phyloP scores from a whole-genome alignment of 1,284 basidiomycete genomes.

The Cryptococcus sp. region DNA sequence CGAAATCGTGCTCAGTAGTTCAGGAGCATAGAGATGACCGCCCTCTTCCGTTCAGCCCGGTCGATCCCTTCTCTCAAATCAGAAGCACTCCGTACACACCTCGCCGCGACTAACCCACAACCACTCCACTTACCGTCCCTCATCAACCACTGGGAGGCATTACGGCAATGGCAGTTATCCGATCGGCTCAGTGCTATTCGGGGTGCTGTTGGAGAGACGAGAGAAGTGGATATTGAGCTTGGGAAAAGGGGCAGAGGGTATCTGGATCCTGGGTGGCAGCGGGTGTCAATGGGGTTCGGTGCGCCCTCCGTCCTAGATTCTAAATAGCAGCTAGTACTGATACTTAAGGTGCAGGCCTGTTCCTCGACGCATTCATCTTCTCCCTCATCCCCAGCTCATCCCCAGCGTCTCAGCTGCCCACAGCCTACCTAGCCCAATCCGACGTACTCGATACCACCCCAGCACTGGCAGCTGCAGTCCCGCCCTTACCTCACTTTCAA shows the following conservation, averaged over 20 bases:
- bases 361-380: conserved; percentile 49
- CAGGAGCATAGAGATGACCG: too few species aligned
- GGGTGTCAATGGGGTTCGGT: conserved; percentile 46
- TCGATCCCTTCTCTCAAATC: conserved; percentile 13
- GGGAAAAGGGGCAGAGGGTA: conserved; percentile 42
- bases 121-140: conserved; percentile 34
- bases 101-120: conserved; percentile 12
- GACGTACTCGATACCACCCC: conserved; percentile 36
- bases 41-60: conserved; percentile 3
- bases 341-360: conserved; percentile 31
- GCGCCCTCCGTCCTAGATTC: neutral
- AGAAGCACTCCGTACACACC: conserved; percentile 26
- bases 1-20: too few species aligned
- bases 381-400: conserved; percentile 33
- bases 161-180: conserved; percentile 63
- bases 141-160: conserved; percentile 27
- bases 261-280: conserved; percentile 38
- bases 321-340: neutral
- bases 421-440: conserved; percentile 49
- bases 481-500: conserved; percentile 34
- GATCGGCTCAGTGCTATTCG: conserved; percentile 21
- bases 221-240: conserved; percentile 44
- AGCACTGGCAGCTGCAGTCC: conserved; percentile 19
- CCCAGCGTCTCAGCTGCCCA: conserved; percentile 26
- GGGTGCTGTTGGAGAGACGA: conserved; percentile 28